Conservation (phyloP, 1,284 basidiomycete genomes). For the Thelephora terrestris region DNA sequence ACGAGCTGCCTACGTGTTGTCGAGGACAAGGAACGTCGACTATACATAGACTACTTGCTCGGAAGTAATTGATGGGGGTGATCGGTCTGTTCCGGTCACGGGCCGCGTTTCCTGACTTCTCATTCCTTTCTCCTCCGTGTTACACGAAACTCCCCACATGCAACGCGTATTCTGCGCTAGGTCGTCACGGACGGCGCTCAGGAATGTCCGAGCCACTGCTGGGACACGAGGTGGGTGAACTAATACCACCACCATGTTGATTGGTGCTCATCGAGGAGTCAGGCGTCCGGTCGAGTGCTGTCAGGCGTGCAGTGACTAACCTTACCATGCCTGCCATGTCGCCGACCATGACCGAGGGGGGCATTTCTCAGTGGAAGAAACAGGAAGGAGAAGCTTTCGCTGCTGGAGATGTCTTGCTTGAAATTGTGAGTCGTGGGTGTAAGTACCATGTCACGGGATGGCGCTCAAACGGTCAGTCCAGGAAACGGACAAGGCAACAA, state of each 20-base stretch:
- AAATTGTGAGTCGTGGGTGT: constrained; percentile 61
- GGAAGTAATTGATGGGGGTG: too few relatives aligned
- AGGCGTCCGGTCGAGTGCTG: constrained; percentile 51
- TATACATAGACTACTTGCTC: too few relatives aligned
- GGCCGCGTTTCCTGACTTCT: too few relatives aligned
- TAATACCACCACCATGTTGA: not conserved
- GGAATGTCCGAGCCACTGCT: not conserved
- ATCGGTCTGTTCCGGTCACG: too few relatives aligned
- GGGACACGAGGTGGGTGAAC: not conserved
- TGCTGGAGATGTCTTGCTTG: constrained; percentile 85
- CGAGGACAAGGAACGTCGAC: too few relatives aligned
- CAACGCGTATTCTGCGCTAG: not conserved
- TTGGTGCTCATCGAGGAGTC: not conserved
- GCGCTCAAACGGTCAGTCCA: constrained; percentile 23
- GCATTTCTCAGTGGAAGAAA: constrained; percentile 89
- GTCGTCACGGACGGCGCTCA: not conserved
- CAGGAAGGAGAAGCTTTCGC: constrained; percentile 78
- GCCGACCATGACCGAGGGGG: constrained; percentile 98
- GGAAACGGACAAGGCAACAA: constrained; percentile 99
- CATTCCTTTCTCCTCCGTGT: too few relatives aligned
- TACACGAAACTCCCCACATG: not conserved
- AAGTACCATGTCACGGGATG: not conserved
- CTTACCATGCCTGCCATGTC: constrained; percentile 95
- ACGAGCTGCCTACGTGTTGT: too few relatives aligned
- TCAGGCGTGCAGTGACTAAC: constrained; percentile 53